Evolutionary conservation across 352 stramenopile genomes (phyloP).

Genomic region (Pythium myriotylum): DNA sequence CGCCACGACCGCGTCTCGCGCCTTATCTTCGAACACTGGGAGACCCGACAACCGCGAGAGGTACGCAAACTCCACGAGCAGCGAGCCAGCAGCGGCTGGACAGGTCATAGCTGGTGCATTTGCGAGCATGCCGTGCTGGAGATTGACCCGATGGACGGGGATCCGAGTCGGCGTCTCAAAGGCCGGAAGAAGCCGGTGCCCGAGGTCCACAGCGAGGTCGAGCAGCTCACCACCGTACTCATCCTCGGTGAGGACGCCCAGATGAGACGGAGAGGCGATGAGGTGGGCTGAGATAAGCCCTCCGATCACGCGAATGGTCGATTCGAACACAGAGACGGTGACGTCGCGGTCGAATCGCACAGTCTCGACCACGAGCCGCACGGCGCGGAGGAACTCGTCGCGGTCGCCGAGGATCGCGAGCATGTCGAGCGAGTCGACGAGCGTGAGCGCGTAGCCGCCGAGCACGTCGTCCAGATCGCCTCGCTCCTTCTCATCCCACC

Average conservation of each 20-base stretch:
- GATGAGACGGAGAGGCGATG: slow-evolving; percentile 61
- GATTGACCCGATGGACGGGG: slow-evolving; percentile 96
- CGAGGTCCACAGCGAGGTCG: slow-evolving; percentile 93
- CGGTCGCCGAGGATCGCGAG: slow-evolving; percentile 84
- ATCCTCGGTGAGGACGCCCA: slow-evolving; percentile 50
- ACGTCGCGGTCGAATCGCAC: slow-evolving; percentile 88
- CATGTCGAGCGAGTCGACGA: slow-evolving; percentile 91
- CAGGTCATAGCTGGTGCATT: slow-evolving; percentile 92
- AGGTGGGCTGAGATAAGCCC: slow-evolving; percentile 92
- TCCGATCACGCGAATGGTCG: slow-evolving; percentile 92
- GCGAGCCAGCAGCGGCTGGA: slow-evolving; percentile 93
- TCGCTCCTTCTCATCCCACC: slow-evolving; percentile 79
- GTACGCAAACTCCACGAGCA: slow-evolving; percentile 97
- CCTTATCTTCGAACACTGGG: slow-evolving; percentile 60
- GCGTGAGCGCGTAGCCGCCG: slow-evolving; percentile 80
- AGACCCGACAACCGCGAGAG: slow-evolving; percentile 85
- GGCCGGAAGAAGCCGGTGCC: slow-evolving; percentile 92
- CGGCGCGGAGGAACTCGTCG: slow-evolving; percentile 70
- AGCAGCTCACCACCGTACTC: slow-evolving; percentile 96
- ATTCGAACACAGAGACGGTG: slow-evolving; percentile 93
- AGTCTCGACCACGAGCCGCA: slow-evolving; percentile 58
- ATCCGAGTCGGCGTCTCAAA: slow-evolving; percentile 97
- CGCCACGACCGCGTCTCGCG: slow-evolving; percentile 59
- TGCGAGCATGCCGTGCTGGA: slow-evolving; percentile 61
- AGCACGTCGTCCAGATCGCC: slow-evolving; percentile 87